Evolutionary conservation across 2,329 filamentous ascomycete species (phyloP), one percentile per base, ranked within the genome.

Genomic region (Lasiodiplodia gonubiensis): DNA sequence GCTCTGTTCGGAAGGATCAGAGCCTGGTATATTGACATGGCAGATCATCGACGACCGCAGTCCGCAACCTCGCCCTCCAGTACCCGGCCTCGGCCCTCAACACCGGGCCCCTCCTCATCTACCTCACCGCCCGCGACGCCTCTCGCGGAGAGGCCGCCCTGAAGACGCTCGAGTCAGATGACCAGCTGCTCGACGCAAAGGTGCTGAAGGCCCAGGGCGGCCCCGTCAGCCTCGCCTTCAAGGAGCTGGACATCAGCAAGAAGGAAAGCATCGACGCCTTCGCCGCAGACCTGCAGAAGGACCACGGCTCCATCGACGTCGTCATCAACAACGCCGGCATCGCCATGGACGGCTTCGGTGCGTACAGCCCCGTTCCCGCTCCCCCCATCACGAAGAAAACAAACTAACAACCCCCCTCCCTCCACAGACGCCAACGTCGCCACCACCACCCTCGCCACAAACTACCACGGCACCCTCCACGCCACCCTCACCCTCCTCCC

Each of bases 401-500:
- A 71, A 1, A 80, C 52, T 39, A 16, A 39, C 37, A 12, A 11
- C 12, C 37, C 3, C 37, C 37, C 6, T 2, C 35, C 35, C 33
- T 4, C 12, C 21, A 4, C 21, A 57, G 81, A 85, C 70, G 68
- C 76, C 5, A 75, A 82, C 27, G 77, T 86, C 25, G 85, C 86
- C 37, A 79, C 80, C 64, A 76, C 78, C 25, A 87, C 85, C 0
- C 74, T 86, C 4, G 74, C 78, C 25, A 82, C 80, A 69, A 86
- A 87, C 73, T 86, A 86, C 76, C 83, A 84, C 73, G 82, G 81
- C 71, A 85, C 84, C 3, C 75, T 86, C 16, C 77, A 81, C 57
- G 80, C 80, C 2, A 81, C 80, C 3, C 79, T 79, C 49, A 69
- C 76, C 10, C 77, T 86, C 67, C 75, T 87, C 27, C 81, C 83